Evolutionary conservation across 176 grass and related monocot species (phyloP).

Genomic region (Secale cereale): DNA sequence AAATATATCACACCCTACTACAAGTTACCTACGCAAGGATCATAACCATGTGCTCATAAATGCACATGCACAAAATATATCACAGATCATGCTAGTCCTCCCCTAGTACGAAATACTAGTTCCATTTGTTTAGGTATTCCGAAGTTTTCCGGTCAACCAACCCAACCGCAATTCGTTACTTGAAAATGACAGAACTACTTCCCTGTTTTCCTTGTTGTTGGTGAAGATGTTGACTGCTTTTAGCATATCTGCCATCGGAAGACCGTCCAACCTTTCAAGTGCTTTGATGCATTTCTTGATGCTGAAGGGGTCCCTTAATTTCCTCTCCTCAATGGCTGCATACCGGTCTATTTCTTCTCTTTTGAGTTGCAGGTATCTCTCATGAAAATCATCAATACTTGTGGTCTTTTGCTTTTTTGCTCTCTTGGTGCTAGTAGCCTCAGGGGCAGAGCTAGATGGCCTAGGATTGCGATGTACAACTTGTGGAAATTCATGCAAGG

Average conservation of each 20-base stretch:
- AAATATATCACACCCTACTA: background rate
- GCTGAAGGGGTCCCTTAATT: background rate
- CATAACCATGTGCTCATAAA: background rate
- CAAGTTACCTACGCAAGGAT: background rate
- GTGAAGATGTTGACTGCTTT: no score
- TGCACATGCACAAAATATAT: background rate
- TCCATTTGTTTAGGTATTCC: background rate
- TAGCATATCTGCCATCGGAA: background rate
- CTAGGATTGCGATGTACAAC: no score
- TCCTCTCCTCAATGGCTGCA: background rate
- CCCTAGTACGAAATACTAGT: no score
- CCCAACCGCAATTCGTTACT: background rate
- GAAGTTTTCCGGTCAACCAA: background rate
- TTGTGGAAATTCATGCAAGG: no score
- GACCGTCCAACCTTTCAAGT: background rate
- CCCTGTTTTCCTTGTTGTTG: no score
- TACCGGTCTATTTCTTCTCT: background rate
- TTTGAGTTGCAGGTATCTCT: background rate
- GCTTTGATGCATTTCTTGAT: background rate
- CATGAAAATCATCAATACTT: background rate
- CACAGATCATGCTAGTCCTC: background rate
- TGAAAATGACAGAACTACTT: no score
- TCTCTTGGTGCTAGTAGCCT: no score
- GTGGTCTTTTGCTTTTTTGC: background rate
- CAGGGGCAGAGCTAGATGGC: no score